Conservation (phyloP, 208 protist species). For the Polymyxa betae region DNA sequence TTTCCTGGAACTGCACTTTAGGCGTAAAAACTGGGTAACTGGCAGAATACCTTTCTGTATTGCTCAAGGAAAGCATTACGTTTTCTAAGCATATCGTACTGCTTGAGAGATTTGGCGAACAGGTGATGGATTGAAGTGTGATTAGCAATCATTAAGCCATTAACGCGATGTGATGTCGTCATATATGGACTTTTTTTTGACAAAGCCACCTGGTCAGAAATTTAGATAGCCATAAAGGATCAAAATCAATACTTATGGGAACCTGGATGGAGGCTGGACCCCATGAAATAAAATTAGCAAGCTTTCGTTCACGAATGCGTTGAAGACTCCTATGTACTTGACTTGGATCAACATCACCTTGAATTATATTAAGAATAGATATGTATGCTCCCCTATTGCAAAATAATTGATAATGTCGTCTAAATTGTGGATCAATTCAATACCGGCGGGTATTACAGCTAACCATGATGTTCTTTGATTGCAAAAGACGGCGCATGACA, state of each 20-base stretch:
- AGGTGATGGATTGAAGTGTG: conserved; percentile 94
- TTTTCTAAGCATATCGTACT: conserved; percentile 91
- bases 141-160: conserved; percentile 98
- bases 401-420: not conserved
- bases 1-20: conserved; percentile 6
- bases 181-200: conserved; percentile 94
- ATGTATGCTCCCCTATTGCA: conserved; percentile 91
- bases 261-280: conserved; percentile 93
- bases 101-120: conserved; percentile 83
- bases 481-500: conserved; percentile 97
- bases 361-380: conserved; percentile 98
- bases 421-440: not conserved
- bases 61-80: conserved; percentile 88
- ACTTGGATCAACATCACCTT: conserved; percentile 97
- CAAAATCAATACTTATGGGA: conserved; percentile 70
- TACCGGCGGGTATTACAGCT: conserved; percentile 60
- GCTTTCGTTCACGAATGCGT: conserved; percentile 92
- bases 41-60: conserved; percentile 82
- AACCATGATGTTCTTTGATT: conserved; percentile 98
- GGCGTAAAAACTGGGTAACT: not conserved
- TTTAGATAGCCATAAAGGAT: not conserved
- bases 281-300: conserved; percentile 98
- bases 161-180: conserved; percentile 92
- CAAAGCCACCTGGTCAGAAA: conserved; percentile 65
- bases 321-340: conserved; percentile 98